Conservation (phyloP, 2,329 filamentous ascomycete species). For the Scedosporium apiospermum region DNA sequence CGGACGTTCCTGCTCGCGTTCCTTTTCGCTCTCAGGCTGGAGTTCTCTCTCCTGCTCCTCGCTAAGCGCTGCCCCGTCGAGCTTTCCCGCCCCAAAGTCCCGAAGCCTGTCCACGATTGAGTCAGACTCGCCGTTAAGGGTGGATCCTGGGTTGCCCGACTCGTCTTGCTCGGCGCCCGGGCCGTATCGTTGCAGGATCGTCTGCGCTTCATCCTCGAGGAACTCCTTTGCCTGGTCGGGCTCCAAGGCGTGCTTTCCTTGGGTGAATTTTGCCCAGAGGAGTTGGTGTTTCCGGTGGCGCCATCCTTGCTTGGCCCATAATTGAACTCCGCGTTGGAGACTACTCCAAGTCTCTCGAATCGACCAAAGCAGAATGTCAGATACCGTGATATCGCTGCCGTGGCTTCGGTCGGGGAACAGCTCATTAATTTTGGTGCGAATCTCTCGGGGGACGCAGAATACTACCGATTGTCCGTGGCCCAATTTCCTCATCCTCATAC, state of each 20-base stretch:
- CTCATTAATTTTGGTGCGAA: slow-evolving; percentile 40
- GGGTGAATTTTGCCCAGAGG: slow-evolving; percentile 19
- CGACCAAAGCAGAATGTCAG: slow-evolving; percentile 49
- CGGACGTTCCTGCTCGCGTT: slow-evolving; percentile 45
- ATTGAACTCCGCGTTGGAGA: slow-evolving; percentile 35
- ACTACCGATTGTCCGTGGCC: slow-evolving; percentile 56
- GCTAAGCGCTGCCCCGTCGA: slow-evolving; percentile 28
- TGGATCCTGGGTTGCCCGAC: not conserved
- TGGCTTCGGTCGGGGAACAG: slow-evolving; percentile 5
- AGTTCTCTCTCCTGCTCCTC: slow-evolving; percentile 65
- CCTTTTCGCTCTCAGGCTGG: slow-evolving; percentile 51
- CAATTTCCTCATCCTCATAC: slow-evolving; percentile 63
- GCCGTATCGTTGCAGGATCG: slow-evolving; percentile 41
- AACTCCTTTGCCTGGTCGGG: slow-evolving; percentile 28
- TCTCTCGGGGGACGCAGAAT: slow-evolving; percentile 51
- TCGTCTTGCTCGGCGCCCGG: slow-evolving; percentile 15
- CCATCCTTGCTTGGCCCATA: slow-evolving; percentile 53
- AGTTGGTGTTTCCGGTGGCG: slow-evolving; percentile 33
- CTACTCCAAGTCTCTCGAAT: slow-evolving; percentile 48
- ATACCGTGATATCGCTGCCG: slow-evolving; percentile 27
- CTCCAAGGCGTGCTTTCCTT: slow-evolving; percentile 10
- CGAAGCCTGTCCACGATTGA: not conserved
- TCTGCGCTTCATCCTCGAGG: slow-evolving; percentile 45
- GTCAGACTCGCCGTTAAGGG: not conserved
- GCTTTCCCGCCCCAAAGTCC: not conserved